These are phyloP conservation scores for Aspergillus sclerotialis DNA, from an alignment of 2,329 filamentous ascomycete genomes.

Conservation along the genomic window DNA sequence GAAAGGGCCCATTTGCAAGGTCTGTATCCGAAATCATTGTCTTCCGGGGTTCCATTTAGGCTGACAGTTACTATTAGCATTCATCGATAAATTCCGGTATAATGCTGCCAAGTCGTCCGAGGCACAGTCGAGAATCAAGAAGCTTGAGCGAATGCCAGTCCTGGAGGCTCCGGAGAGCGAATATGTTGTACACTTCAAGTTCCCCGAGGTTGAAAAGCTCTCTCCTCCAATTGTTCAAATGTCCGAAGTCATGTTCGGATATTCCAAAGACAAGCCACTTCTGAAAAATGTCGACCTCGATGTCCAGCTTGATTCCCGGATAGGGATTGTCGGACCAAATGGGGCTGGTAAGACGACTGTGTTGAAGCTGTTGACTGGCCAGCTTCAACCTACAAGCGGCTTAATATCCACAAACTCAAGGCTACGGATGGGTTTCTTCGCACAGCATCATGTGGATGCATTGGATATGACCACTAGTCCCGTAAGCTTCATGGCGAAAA, in stretches of 20 bases:
- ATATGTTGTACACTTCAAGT: conserved; percentile 94
- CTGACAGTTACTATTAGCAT: conserved; percentile 44
- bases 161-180: conserved; percentile 85
- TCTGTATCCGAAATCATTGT: conserved; percentile 13
- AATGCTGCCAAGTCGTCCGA: conserved; percentile 98
- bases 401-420: conserved; percentile 83
- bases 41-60: neutral
- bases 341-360: conserved; percentile 98
- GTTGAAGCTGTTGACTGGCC: conserved; percentile 92
- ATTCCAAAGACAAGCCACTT: conserved; percentile 69
- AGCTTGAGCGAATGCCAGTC: conserved; percentile 92
- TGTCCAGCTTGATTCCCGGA: conserved; percentile 94
- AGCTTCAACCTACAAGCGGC: conserved; percentile 67
- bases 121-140: conserved; percentile 98
- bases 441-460: conserved; percentile 96
- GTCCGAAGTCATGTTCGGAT: conserved; percentile 86
- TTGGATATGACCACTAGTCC: conserved; percentile 83
- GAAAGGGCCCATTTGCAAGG: conserved; percentile 83
- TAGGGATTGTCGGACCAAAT: conserved; percentile 98
- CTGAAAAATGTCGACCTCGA: conserved; percentile 86
- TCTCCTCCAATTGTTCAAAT: conserved; percentile 98
- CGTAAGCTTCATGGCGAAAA: conserved; percentile 93
- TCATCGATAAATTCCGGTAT: conserved; percentile 99
- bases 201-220: conserved; percentile 95
- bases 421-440: conserved; percentile 90